Base-by-base conservation (phyloP, 805 yeast genomes). In the Tetrapisispora pingtungensis region DNA sequence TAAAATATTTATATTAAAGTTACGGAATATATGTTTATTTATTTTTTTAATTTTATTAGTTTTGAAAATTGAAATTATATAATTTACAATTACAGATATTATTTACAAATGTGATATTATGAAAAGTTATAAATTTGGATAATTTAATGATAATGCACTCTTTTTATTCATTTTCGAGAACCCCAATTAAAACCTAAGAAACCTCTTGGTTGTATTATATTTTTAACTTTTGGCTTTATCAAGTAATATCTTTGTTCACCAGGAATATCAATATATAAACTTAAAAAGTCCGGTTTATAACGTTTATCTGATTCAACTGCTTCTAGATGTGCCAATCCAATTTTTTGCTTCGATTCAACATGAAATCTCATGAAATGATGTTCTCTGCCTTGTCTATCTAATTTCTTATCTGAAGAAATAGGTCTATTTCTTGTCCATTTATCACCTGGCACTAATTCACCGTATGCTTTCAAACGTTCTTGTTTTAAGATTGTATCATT, bases 401-500 rank as follows among this genome's bases (percentile, higher is more conserved):
- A 65, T 47, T 80, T 71, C 24, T 50, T 54, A 20, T 73, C 66
- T 13, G 93, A 77, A 40, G 79, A 77, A 34, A 85, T 77, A 2
- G 96, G 96, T 66, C 96, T 77, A 58, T 84, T 84, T 67, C 95
- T 77, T 7, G 87, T 83, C 90, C 96, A 86, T 55, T 78, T 78
- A 58, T 84, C 90, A 39, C 67, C 70, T 19, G 74, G 70, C 1
- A 77, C 64, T 7, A 71, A 62, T 53, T 84, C 94, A 39, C 96
- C 96, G 57, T 84, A 82, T 0, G 96, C 96, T 58, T 82, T 83
- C 42, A 89, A 68, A 57, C 85, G 75, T 44, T 72, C 75, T 10
- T 77, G 79, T 2, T 71, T 56, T 7, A 55, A 51, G 3, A 54
- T 62, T 1, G 66, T 57, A 38, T 63, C 65, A 15, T 68, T 55